These are phyloP conservation scores for Paraphysoderma sedebokerense DNA, from an alignment of 371 early-diverging fungal genomes.

Conservation along the genomic window DNA sequence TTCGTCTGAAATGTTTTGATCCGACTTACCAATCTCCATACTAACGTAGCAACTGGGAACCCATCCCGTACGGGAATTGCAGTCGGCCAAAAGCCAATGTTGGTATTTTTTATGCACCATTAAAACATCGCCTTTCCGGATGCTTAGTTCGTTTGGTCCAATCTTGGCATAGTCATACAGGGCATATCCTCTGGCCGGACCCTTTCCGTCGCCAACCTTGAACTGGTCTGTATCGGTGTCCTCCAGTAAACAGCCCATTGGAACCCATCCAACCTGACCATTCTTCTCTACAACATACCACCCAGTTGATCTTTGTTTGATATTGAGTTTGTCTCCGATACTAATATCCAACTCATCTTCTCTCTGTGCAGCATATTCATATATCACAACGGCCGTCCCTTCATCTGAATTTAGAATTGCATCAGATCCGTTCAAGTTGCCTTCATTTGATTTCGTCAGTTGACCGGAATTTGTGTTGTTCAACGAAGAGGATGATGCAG, in stretches of 20 bases:
- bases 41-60: constrained; percentile 18
- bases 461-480: background rate
- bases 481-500: background rate
- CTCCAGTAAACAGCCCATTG: constrained; percentile 30
- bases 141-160: constrained; percentile 26
- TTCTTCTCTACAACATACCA: constrained; percentile 36
- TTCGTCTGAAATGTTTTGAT: no score
- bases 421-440: no score
- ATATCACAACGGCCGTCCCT: constrained; percentile 28
- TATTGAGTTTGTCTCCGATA: constrained; percentile 36
- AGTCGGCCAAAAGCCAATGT: constrained; percentile 23
- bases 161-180: constrained; percentile 30
- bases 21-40: background rate
- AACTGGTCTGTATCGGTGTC: constrained; percentile 3
- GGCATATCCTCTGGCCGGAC: constrained; percentile 21
- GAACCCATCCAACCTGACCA: constrained; percentile 36
- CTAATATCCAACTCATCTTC: constrained; percentile 34
- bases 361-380: constrained; percentile 31
- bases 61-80: constrained; percentile 13
- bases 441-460: background rate
- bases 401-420: constrained; percentile 11
- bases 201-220: constrained; percentile 10
- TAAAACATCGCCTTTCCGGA: constrained; percentile 30
- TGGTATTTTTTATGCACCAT: constrained; percentile 17
- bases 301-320: constrained; percentile 20